These are phyloP conservation scores for Saccharomyces hybrid DNA, from an alignment of 1,139 yeast genomes.

Conservation along the genomic window DNA sequence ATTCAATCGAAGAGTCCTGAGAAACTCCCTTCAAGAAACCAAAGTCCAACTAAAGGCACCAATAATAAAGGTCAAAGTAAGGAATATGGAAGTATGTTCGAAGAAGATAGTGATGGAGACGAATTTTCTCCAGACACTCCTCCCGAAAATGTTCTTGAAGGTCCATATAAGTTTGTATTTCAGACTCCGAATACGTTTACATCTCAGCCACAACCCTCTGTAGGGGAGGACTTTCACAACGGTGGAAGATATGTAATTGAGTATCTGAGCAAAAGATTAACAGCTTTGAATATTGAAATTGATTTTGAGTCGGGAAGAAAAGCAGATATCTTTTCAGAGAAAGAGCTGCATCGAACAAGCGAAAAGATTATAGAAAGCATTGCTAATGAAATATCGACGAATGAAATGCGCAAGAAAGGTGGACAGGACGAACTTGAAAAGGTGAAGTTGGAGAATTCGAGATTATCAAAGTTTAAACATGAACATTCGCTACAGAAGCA, in stretches of 20 bases:
- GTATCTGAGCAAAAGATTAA: not conserved
- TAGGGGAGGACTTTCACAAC: not conserved
- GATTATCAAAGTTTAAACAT: not conserved
- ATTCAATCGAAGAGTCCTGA: not conserved
- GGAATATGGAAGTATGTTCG: not conserved
- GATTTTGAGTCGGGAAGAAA: not conserved
- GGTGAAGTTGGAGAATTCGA: not conserved
- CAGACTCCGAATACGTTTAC: slow-evolving; percentile 9
- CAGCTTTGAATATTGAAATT: not conserved
- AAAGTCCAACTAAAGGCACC: not conserved
- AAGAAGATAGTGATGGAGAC: not conserved
- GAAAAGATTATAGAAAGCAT: not conserved
- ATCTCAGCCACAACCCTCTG: not conserved
- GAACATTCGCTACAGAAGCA: not conserved
- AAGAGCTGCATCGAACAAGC: not conserved
- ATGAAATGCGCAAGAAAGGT: not conserved
- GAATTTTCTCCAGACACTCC: slow-evolving; percentile 7
- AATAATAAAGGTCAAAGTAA: not conserved
- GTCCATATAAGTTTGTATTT: slow-evolving; percentile 11
- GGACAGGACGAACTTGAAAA: not conserved
- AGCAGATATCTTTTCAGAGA: not conserved
- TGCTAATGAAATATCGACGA: not conserved
- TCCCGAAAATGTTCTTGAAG: slow-evolving; percentile 3
- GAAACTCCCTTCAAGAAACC: not conserved
- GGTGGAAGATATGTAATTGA: not conserved